phyloP scores from a whole-genome alignment of 257 asterid species.

The Fraxinus americana region DNA sequence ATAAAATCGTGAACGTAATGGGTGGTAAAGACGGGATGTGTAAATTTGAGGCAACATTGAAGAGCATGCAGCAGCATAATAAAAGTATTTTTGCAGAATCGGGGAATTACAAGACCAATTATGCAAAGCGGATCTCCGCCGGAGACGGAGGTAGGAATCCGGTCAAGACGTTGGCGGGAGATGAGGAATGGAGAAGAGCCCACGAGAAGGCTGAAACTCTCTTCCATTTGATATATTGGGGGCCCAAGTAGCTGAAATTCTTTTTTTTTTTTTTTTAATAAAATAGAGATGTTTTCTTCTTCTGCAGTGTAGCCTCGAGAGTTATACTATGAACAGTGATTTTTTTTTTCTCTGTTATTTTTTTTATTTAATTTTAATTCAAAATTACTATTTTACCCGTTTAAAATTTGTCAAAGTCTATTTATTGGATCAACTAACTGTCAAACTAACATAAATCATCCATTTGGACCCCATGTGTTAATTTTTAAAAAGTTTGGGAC shows the following conservation, averaged over 20 bases:
- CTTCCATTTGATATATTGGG: slow-evolving; percentile 3
- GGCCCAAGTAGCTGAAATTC: not conserved
- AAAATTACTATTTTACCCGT: too few relatives aligned
- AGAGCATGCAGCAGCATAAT: not conserved
- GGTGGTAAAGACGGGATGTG: not conserved
- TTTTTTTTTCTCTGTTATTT: too few relatives aligned
- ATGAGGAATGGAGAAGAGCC: slow-evolving; percentile 1
- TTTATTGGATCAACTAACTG: too few relatives aligned
- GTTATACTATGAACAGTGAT: too few relatives aligned
- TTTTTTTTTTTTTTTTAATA: not conserved
- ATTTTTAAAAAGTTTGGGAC: too few relatives aligned
- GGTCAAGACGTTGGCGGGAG: not conserved
- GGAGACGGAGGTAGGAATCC: not conserved
- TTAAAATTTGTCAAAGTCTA: too few relatives aligned
- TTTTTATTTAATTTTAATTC: too few relatives aligned
- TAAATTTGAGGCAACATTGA: not conserved
- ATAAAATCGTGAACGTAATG: not conserved
- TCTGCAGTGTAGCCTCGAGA: not conserved
- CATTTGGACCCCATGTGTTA: too few relatives aligned
- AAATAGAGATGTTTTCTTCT: too few relatives aligned
- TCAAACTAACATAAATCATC: too few relatives aligned
- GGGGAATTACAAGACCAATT: not conserved
- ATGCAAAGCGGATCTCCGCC: not conserved
- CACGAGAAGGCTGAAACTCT: not conserved
- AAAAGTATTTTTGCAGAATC: not conserved